phyloP scores from a whole-genome alignment of 2,329 filamentous ascomycete species.

The Aspergillus aculeatinus region DNA sequence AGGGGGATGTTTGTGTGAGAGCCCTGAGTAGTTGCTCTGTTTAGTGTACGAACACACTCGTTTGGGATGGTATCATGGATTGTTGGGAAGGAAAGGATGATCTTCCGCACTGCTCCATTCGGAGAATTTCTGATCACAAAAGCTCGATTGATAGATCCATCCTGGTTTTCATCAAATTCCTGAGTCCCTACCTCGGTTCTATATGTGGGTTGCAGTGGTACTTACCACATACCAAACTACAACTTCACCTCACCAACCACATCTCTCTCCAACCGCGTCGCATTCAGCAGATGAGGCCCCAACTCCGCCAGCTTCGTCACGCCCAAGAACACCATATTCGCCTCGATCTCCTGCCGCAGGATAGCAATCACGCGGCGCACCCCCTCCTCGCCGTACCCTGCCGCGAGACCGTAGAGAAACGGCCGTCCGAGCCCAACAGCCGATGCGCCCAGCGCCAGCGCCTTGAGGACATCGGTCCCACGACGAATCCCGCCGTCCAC shows the following conservation, averaged over 20 bases:
- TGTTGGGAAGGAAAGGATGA: no score
- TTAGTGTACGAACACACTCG: no score
- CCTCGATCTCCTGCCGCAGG: conserved; percentile 34
- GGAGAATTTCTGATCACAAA: no score
- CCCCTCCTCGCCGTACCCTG: conserved; percentile 58
- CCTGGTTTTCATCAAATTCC: no score
- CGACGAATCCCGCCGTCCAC: conserved; percentile 66
- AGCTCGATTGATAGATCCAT: no score
- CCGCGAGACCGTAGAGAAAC: conserved; percentile 58
- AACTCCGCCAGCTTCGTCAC: conserved; percentile 29
- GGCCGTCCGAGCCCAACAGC: conserved; percentile 64
- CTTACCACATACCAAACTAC: conserved; percentile 9
- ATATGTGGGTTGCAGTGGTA: no score
- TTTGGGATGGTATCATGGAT: no score
- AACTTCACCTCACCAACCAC: conserved; percentile 32
- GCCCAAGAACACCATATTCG: conserved; percentile 37
- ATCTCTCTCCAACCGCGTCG: conserved; percentile 32
- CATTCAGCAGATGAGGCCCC: conserved; percentile 32
- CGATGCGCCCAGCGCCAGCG: conserved; percentile 62
- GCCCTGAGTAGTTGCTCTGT: no score
- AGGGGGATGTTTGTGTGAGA: no score
- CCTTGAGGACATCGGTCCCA: conserved; percentile 67
- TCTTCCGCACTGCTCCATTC: no score
- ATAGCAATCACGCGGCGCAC: conserved; percentile 46
- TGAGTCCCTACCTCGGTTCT: no score